phyloP scores from a whole-genome alignment of 345 rosid genomes.

The Corchorus capsularis region DNA sequence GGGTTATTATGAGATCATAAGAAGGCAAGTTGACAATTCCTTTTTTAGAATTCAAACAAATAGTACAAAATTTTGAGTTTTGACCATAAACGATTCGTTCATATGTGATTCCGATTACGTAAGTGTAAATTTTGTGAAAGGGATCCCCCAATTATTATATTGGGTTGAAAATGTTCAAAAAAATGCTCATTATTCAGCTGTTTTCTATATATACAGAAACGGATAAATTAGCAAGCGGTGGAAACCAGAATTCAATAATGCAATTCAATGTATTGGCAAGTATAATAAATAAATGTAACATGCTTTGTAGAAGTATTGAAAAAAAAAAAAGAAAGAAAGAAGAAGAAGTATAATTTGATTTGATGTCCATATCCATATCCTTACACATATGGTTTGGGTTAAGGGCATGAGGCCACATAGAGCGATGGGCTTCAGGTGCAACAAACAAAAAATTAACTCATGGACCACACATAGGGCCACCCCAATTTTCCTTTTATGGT shows the following conservation, averaged over 20 bases:
- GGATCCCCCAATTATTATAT: no score
- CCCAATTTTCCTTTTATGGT: neutral
- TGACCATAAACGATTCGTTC: no score
- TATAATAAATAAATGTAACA: no score
- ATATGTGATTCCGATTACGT: no score
- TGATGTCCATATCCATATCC: neutral
- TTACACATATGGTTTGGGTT: neutral
- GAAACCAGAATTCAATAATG: neutral
- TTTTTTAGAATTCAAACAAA: no score
- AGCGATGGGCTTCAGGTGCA: conserved; percentile 7
- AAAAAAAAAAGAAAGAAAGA: no score
- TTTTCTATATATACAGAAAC: neutral
- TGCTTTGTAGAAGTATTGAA: no score
- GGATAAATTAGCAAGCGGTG: conserved; percentile 1
- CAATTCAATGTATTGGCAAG: neutral
- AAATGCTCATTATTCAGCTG: neutral
- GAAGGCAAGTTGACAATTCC: no score
- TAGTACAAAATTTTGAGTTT: no score
- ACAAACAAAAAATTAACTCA: neutral
- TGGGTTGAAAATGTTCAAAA: no score
- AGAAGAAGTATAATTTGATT: neutral
- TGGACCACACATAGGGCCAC: neutral
- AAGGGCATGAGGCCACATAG: neutral
- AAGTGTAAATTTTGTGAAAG: no score
- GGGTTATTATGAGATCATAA: no score